Evolutionary conservation across 2,329 filamentous ascomycete species (phyloP).

Genomic region (Aspergillus sp.): DNA sequence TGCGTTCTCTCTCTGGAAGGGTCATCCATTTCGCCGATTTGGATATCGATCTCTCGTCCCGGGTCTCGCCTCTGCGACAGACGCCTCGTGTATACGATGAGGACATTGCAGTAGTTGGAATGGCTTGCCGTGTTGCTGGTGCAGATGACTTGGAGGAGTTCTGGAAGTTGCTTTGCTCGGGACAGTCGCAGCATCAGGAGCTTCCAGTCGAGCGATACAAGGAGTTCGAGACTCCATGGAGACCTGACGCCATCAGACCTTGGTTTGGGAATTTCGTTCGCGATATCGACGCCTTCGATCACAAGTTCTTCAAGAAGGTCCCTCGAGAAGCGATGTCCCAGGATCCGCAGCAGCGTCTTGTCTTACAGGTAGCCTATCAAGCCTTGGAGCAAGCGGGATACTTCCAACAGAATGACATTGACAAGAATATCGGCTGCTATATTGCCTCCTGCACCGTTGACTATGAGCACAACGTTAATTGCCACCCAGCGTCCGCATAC

Average conservation of each 20-base stretch:
- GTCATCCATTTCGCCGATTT: slow-evolving; percentile 16
- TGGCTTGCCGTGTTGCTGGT: slow-evolving; percentile 33
- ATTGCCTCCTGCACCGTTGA: slow-evolving; percentile 37
- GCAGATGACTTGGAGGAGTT: slow-evolving; percentile 28
- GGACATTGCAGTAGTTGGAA: slow-evolving; percentile 35
- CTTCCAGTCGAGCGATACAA: slow-evolving; percentile 18
- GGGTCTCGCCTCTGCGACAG: not conserved
- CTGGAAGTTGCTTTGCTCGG: slow-evolving; percentile 30
- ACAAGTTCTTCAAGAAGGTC: slow-evolving; percentile 31
- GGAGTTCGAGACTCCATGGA: slow-evolving; percentile 16
- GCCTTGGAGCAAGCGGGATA: slow-evolving; percentile 33
- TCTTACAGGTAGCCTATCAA: slow-evolving; percentile 32
- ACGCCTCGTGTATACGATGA: slow-evolving; percentile 9
- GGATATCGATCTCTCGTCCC: slow-evolving; percentile 2
- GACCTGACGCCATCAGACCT: slow-evolving; percentile 5
- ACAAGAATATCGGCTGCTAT: slow-evolving; percentile 40
- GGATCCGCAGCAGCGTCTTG: slow-evolving; percentile 33
- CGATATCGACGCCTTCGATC: slow-evolving; percentile 28
- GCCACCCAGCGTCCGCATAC: slow-evolving; percentile 38
- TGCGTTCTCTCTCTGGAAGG: slow-evolving; percentile 8
- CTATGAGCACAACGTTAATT: slow-evolving; percentile 44
- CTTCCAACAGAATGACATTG: slow-evolving; percentile 11
- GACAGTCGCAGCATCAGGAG: slow-evolving; percentile 21
- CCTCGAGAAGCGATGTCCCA: slow-evolving; percentile 27
- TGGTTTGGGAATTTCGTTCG: slow-evolving; percentile 22